Evolutionary conservation across 371 early-diverging fungal species (phyloP).

Genomic region (Choanephora cucurbitarum): DNA sequence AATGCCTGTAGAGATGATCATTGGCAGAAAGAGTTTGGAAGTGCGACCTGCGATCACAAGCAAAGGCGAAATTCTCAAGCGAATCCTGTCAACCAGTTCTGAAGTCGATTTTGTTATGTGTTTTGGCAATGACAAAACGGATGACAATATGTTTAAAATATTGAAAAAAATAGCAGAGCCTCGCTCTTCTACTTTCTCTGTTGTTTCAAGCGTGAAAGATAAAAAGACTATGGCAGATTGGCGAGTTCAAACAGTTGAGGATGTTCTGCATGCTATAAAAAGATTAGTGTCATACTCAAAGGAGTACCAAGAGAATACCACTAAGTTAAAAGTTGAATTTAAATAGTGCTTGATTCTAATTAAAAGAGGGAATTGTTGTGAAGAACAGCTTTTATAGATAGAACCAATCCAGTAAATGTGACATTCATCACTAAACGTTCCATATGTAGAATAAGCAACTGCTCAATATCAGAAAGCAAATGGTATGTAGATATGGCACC

Average conservation of each 20-base stretch:
- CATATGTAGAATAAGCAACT: too few species aligned
- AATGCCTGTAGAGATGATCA: constrained; percentile 90
- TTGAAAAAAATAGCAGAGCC: constrained; percentile 44
- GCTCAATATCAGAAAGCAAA: too few species aligned
- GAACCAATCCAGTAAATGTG: too few species aligned
- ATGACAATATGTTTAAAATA: constrained; percentile 91
- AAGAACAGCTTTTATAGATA: too few species aligned
- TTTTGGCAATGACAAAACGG: constrained; percentile 93
- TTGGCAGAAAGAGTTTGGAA: constrained; percentile 96
- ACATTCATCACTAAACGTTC: too few species aligned
- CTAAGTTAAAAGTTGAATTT: too few species aligned
- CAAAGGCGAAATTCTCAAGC: constrained; percentile 94
- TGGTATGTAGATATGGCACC: too few species aligned
- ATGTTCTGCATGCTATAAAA: constrained; percentile 20
- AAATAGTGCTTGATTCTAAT: too few species aligned
- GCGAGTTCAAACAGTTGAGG: constrained; percentile 65
- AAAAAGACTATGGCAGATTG: constrained; percentile 82
- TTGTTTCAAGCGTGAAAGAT: constrained; percentile 73
- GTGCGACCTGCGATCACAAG: constrained; percentile 80
- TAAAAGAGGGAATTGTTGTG: too few species aligned
- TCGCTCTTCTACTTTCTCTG: constrained; percentile 56
- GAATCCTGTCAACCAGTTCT: constrained; percentile 52
- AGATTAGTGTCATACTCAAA: too few species aligned
- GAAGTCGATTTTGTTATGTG: constrained; percentile 84
- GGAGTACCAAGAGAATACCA: too few species aligned